Evolutionary conservation across 2,329 filamentous ascomycete genomes (phyloP).

Genomic region (Biscogniauxia marginata): DNA sequence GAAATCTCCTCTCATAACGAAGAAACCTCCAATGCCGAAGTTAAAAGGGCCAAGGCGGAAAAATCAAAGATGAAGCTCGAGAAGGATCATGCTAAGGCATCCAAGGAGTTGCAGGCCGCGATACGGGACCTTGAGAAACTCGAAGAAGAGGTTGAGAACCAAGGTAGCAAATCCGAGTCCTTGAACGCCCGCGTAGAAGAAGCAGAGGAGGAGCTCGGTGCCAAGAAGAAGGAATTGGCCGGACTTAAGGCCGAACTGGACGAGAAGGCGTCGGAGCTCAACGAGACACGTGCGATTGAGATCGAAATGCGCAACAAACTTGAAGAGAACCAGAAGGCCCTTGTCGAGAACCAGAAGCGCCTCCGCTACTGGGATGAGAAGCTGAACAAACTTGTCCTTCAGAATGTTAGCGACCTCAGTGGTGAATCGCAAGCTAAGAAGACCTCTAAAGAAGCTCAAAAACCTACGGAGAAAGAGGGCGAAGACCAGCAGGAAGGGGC

Average conservation of each 20-base stretch:
- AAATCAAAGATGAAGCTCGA: constrained; percentile 87
- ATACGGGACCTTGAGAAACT: constrained; percentile 73
- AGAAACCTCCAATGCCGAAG: constrained; percentile 80
- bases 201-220: constrained; percentile 73
- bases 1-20: constrained; percentile 80
- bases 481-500: constrained; percentile 13
- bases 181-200: constrained; percentile 74
- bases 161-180: constrained; percentile 72
- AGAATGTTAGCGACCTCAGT: constrained; percentile 72
- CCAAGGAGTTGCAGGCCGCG: constrained; percentile 73
- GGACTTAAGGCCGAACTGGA: constrained; percentile 83
- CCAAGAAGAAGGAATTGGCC: constrained; percentile 78
- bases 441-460: constrained; percentile 20
- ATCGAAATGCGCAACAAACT: constrained; percentile 99
- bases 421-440: constrained; percentile 35
- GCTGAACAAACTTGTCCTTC: constrained; percentile 75
- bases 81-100: constrained; percentile 76
- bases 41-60: constrained; percentile 87
- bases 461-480: constrained; percentile 26
- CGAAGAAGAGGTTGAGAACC: constrained; percentile 74
- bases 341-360: constrained; percentile 82
- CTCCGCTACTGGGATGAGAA: constrained; percentile 88
- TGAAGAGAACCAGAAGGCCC: constrained; percentile 89
- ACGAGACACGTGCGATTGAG: constrained; percentile 83
- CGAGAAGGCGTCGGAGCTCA: constrained; percentile 79